Percentiles rank a stretch among this genome's conserved stretches.
Conservation (phyloP, 2,329 filamentous ascomycete genomes). For the Pyricularia grisea region DNA sequence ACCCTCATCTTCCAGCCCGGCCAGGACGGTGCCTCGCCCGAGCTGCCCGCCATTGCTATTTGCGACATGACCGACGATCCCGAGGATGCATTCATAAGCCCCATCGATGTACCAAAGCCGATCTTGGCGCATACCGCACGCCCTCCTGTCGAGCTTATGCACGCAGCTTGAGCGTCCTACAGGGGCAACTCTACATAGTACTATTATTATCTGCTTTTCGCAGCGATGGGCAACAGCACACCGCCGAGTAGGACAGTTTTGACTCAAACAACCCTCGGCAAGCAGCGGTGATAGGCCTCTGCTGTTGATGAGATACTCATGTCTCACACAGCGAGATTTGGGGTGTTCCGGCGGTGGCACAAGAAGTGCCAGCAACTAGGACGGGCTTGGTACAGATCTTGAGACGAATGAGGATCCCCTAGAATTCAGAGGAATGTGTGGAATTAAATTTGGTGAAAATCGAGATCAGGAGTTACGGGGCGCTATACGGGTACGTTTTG, state of each 20-base stretch:
- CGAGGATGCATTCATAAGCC: conserved; percentile 24
- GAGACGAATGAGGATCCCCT: background rate
- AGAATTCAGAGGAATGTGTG: background rate
- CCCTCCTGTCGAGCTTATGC: conserved; percentile 58
- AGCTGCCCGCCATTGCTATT: conserved; percentile 55
- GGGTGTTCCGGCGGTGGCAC: background rate
- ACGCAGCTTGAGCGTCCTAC: conserved; percentile 21
- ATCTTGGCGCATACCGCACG: conserved; percentile 51
- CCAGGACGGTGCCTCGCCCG: conserved; percentile 43
- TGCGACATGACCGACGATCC: conserved; percentile 54
- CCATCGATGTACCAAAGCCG: conserved; percentile 30
- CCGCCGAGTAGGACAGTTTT: background rate
- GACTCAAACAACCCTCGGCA: background rate
- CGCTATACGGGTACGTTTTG: background rate
- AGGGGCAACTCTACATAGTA: background rate
- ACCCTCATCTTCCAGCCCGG: conserved; percentile 57
- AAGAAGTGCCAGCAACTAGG: background rate
- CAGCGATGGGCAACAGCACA: background rate
- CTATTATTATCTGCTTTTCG: background rate
- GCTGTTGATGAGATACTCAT: background rate
- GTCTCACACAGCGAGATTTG: background rate
- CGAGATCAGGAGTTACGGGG: background rate
- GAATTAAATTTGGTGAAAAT: background rate
- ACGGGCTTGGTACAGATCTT: background rate
- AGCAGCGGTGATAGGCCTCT: background rate